Base-by-base conservation (phyloP, 495 filamentous ascomycete species). In the Pseudevernia furfuracea region DNA sequence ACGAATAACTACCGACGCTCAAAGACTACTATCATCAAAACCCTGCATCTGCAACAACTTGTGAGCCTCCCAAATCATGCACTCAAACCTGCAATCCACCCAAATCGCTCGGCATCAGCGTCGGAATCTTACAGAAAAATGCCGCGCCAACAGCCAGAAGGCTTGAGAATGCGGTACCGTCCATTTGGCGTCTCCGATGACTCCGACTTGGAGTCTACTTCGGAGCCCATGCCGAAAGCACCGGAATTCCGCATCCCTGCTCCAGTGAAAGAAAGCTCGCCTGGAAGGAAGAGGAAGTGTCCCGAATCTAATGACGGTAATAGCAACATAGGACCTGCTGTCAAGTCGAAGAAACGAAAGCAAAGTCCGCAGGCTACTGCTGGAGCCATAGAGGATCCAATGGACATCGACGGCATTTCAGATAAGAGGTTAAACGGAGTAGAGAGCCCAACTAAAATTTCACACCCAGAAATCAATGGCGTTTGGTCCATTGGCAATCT, bases 141-240 rank as follows among this genome's bases (percentile, higher is more conserved):
- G 25, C 43, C 52, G 19, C 65, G 68, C 32, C 61, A 61, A 56
- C 69, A 71, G 53, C 69, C 67, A 3, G 37, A 67, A 59, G 69
- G 65, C 0, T 59, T 71, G 12, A 58, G 43, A 30, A 71, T 71
- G 67, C 69, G 69, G n/a, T 69, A 69, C 41, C 69, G 61, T n/a
- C 64, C 69, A 43, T 71, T 71, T 43, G 69, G 69, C 17, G 65
- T 38, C 9, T 44, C 61, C 15, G 62, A 63, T 17, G 59, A 53
- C 36, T 59, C 63, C 52, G 58, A 53, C 6, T 10, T 34, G 28
- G 59, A 63, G 4, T 4, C 17, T 4, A 3, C 32, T 30, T 30
- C 41, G 11, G 37, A 55, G 12, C 11, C 37, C 15, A 43, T 23
- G 25, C 30, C 43, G 10, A 59, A 64, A 52, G 44, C 21, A 21